Conservation (phyloP, 257 asterid genomes). For the Solanum virginianum region DNA sequence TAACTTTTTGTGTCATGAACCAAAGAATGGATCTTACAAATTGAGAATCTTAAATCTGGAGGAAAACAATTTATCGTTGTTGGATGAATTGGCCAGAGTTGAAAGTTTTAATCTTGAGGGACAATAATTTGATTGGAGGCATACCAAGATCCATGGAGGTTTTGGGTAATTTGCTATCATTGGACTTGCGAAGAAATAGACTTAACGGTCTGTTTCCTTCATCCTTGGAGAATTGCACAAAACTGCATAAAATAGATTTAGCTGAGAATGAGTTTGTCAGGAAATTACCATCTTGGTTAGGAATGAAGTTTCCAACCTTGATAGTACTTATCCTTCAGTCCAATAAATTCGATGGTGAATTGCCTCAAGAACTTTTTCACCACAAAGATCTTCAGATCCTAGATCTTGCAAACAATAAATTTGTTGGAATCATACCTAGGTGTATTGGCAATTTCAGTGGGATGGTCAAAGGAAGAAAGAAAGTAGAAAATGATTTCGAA, state of each 20-base stretch:
- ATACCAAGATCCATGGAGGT: conserved; percentile 11
- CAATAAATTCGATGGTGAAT: conserved; percentile 8
- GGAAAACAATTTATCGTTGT: conserved; percentile 6
- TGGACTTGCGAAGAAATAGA: background rate
- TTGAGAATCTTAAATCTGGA: conserved; percentile 1
- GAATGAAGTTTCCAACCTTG: background rate
- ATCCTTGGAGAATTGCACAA: background rate
- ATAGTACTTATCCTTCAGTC: conserved; percentile 7
- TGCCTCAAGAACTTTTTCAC: conserved; percentile 8
- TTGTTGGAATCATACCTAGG: conserved; percentile 5
- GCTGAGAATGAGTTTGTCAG: conserved; percentile 10
- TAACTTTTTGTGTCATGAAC: conserved; percentile 1
- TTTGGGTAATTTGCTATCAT: background rate
- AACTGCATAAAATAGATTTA: background rate
- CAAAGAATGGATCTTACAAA: background rate
- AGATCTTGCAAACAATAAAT: conserved; percentile 6
- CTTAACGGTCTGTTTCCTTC: conserved; percentile 3
- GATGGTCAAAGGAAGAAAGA: conserved; percentile 2
- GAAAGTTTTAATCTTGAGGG: background rate
- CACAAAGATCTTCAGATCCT: conserved; percentile 7
- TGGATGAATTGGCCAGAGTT: background rate
- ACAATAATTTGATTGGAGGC: conserved; percentile 12
- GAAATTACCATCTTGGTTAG: conserved; percentile 13
- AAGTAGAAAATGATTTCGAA: background rate
- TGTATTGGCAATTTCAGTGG: conserved; percentile 20